Conservation (phyloP, 2,329 filamentous ascomycete species). For the Mycosphaerella sp. region DNA sequence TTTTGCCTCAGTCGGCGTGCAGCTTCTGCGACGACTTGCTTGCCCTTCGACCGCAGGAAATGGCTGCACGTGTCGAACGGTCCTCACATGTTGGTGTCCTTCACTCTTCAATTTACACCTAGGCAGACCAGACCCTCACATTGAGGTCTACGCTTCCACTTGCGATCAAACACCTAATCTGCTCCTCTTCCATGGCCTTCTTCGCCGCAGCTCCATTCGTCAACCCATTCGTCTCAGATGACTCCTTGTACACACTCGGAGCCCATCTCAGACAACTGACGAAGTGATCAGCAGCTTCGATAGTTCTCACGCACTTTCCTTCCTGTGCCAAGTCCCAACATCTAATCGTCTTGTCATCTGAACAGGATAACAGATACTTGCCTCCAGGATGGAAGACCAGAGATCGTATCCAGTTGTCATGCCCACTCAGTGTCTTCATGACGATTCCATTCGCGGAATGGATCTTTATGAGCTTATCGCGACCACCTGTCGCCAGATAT, state of each 20-base stretch:
- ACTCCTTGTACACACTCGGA: conserved; percentile 62
- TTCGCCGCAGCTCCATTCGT: conserved; percentile 36
- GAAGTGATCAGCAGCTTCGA: conserved; percentile 72
- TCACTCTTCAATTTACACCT: background rate
- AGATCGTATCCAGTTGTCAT: conserved; percentile 89
- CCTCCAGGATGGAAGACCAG: conserved; percentile 87
- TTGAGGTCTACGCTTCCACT: conserved; percentile 79
- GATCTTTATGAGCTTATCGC: conserved; percentile 84
- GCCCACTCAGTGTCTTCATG: conserved; percentile 76
- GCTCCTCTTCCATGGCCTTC: conserved; percentile 36
- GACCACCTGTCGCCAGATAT: conserved; percentile 79
- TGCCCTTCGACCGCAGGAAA: no score
- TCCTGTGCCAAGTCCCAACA: conserved; percentile 94
- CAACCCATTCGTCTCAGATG: conserved; percentile 36
- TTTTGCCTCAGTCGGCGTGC: background rate
- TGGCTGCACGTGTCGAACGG: no score
- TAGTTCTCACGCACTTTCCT: conserved; percentile 77
- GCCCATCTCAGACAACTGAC: conserved; percentile 85
- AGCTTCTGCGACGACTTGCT: no score
- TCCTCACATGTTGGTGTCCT: background rate
- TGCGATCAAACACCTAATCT: conserved; percentile 77
- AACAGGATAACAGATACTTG: conserved; percentile 77
- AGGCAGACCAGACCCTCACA: conserved; percentile 55
- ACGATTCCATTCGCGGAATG: conserved; percentile 82
- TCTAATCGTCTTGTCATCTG: conserved; percentile 84